These are phyloP conservation scores for Peronospora farinosa DNA, from an alignment of 352 stramenopile genomes.

Conservation along the genomic window DNA sequence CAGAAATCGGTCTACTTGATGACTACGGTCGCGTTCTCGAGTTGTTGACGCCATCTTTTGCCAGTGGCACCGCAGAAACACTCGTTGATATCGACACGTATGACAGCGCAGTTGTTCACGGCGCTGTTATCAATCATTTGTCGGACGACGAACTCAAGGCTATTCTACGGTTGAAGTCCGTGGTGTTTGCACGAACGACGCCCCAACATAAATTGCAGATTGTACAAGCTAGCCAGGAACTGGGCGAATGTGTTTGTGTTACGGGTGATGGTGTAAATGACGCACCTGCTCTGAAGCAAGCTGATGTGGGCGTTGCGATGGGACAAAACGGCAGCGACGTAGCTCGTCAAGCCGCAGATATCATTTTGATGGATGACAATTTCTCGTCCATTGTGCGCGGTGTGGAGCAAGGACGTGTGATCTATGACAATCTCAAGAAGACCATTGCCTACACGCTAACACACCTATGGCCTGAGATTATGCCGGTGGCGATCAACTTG, in stretches of 20 bases:
- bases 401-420: constrained; percentile 93
- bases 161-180: constrained; percentile 83
- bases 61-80: constrained; percentile 64
- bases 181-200: constrained; percentile 94
- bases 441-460: constrained; percentile 89
- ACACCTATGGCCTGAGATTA: constrained; percentile 85
- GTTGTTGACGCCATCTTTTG: constrained; percentile 4
- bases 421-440: constrained; percentile 96
- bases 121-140: constrained; percentile 6
- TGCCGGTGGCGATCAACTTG: constrained; percentile 53
- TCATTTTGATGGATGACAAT: constrained; percentile 97
- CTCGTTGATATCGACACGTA: constrained; percentile 65
- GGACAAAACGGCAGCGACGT: constrained; percentile 95
- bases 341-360: constrained; percentile 92
- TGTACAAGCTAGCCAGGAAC: constrained; percentile 86
- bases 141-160: constrained; percentile 69
- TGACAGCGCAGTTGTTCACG: too few relatives aligned
- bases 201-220: constrained; percentile 95
- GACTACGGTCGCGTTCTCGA: constrained; percentile 9
- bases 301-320: constrained; percentile 98
- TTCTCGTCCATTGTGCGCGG: constrained; percentile 95
- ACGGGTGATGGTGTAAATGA: constrained; percentile 98
- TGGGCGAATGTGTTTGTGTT: constrained; percentile 88
- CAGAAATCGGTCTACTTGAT: constrained; percentile 87
- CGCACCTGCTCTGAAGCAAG: constrained; percentile 93